Conservation (phyloP, 176 grass and related monocot genomes). For the Musa acuminata region DNA sequence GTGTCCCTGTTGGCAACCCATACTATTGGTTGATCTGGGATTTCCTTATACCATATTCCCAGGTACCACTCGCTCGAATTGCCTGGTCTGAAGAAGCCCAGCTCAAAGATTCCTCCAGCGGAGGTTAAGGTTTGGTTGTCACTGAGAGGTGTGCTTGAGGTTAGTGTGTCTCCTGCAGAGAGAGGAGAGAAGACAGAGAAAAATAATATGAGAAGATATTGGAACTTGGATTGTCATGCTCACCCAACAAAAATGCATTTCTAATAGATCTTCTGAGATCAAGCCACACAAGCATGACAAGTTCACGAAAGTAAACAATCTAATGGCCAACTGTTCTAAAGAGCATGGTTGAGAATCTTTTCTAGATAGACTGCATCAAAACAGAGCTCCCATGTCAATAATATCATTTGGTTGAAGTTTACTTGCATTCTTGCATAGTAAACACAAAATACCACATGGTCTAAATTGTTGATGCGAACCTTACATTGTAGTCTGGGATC, state of each 20-base stretch:
- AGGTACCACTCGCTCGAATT: background rate
- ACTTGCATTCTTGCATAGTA: too few species aligned
- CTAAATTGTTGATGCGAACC: too few species aligned
- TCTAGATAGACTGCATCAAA: too few species aligned
- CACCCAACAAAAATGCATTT: background rate
- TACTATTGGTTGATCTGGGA: background rate
- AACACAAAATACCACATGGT: too few species aligned
- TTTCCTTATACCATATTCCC: background rate
- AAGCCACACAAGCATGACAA: too few species aligned
- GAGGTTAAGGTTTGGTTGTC: slow-evolving; percentile 8
- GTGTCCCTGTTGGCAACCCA: slow-evolving; percentile 4
- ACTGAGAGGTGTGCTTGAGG: background rate
- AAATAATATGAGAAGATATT: background rate
- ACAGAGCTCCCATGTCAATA: too few species aligned
- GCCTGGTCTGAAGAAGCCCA: background rate
- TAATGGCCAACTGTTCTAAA: too few species aligned
- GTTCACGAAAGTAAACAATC: too few species aligned
- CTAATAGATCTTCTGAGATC: too few species aligned
- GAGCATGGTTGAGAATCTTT: too few species aligned
- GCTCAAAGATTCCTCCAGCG: background rate
- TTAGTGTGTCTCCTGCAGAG: background rate
- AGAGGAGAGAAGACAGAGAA: background rate
- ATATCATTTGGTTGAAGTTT: too few species aligned
- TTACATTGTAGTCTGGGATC: too few species aligned
- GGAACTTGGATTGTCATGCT: background rate